phyloP scores from a whole-genome alignment of 1,139 yeast species.

The Groenewaldozyma sp. region DNA sequence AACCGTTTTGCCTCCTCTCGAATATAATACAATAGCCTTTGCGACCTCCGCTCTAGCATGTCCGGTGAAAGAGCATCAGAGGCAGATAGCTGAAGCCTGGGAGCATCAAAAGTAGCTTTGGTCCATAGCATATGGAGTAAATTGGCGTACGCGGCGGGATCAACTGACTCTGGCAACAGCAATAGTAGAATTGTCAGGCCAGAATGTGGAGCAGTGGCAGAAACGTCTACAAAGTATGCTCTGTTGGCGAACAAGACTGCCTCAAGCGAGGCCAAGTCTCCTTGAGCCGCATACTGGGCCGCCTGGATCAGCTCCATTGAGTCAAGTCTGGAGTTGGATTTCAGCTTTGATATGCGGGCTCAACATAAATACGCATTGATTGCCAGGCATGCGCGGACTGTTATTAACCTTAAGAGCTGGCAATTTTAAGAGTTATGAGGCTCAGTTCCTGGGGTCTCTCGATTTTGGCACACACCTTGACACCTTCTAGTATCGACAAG shows the following conservation, averaged over 20 bases:
- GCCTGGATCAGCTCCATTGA: constrained; percentile 15
- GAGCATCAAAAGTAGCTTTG: background rate
- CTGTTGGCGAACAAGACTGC: constrained; percentile 8
- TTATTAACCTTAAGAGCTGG: background rate
- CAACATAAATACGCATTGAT: no score
- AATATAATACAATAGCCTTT: constrained; percentile 11
- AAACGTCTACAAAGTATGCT: constrained; percentile 11
- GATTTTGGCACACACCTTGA: no score
- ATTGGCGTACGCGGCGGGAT: constrained; percentile 12
- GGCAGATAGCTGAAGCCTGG: background rate
- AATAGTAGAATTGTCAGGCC: constrained; percentile 15
- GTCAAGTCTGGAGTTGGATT: no score
- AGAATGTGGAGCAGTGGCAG: constrained; percentile 12
- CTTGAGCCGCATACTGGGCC: constrained; percentile 15
- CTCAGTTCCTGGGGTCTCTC: no score
- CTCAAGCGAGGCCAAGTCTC: constrained; percentile 12
- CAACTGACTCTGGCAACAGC: constrained; percentile 17
- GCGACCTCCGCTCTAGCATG: constrained; percentile 10
- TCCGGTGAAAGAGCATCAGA: constrained; percentile 8
- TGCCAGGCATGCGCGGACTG: no score
- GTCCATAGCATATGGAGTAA: constrained; percentile 10
- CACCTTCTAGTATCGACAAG: no score
- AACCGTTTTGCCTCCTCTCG: constrained; percentile 6
- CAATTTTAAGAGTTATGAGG: no score
- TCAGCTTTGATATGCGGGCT: no score